phyloP scores from a whole-genome alignment of 495 filamentous ascomycete species.

The Aspergillus avenaceus region DNA sequence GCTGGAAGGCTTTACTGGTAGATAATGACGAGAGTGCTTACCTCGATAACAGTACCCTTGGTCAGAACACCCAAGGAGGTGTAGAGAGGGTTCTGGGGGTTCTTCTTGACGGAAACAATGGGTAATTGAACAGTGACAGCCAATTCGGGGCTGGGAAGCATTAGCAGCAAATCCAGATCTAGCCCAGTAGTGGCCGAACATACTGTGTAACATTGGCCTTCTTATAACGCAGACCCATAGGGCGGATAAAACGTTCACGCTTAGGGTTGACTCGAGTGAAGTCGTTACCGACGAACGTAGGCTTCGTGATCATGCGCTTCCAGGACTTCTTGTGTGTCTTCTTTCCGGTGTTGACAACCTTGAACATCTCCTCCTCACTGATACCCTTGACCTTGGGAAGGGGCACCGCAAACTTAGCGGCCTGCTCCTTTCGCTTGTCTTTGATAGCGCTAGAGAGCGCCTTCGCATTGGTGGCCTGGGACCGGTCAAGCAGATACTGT shows the following conservation, averaged over 20 bases:
- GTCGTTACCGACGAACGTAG: slow-evolving; percentile 82
- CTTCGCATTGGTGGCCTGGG: slow-evolving; percentile 83
- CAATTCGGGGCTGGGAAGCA: slow-evolving; percentile 56
- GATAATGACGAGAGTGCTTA: no score
- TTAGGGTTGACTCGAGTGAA: slow-evolving; percentile 93
- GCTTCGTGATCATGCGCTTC: slow-evolving; percentile 96
- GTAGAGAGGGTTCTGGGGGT: slow-evolving; percentile 90
- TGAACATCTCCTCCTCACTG: slow-evolving; percentile 97
- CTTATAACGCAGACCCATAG: slow-evolving; percentile 87
- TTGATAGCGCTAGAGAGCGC: slow-evolving; percentile 80
- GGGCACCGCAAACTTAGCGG: slow-evolving; percentile 92
- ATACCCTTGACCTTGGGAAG: slow-evolving; percentile 93
- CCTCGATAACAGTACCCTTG: slow-evolving; percentile 93
- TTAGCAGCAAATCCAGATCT: slow-evolving; percentile 12
- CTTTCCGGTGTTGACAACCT: slow-evolving; percentile 93
- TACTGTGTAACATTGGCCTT: slow-evolving; percentile 83
- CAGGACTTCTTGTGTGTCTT: slow-evolving; percentile 74
- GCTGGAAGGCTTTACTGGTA: no score
- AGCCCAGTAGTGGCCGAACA: slow-evolving; percentile 10
- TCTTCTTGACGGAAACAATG: slow-evolving; percentile 96
- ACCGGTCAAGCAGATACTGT: slow-evolving; percentile 85
- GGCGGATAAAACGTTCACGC: slow-evolving; percentile 81
- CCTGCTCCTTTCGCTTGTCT: slow-evolving; percentile 86
- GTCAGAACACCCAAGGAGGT: slow-evolving; percentile 93
- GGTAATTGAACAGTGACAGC: slow-evolving; percentile 89